These are phyloP conservation scores for Globisporangium heterothallicum DNA, from an alignment of 352 stramenopile genomes.

Conservation along the genomic window DNA sequence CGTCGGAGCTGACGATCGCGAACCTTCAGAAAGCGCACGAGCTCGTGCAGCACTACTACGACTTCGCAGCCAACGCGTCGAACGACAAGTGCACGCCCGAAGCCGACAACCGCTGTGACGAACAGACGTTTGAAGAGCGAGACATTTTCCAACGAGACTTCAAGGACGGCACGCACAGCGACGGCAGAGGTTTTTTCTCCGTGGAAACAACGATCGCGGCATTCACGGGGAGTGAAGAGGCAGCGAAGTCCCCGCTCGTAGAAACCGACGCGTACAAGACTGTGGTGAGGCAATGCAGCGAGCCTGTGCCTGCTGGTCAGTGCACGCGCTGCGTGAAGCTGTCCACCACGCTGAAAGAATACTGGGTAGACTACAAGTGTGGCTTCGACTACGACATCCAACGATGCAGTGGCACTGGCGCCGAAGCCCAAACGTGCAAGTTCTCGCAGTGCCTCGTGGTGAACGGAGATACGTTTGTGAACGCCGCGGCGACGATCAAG, in stretches of 20 bases:
- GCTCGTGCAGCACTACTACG: constrained; percentile 27
- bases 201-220: constrained; percentile 15
- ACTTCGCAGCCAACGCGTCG: constrained; percentile 29
- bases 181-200: constrained; percentile 31
- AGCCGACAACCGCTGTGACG: constrained; percentile 37
- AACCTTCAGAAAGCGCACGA: constrained; percentile 26
- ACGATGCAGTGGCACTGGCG: constrained; percentile 33
- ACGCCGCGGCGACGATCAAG: constrained; percentile 26
- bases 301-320: constrained; percentile 22
- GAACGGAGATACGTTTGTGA: constrained; percentile 41
- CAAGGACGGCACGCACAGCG: constrained; percentile 5
- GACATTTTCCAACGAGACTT: constrained; percentile 42
- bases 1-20: constrained; percentile 20
- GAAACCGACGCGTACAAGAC: neutral
- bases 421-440: constrained; percentile 21
- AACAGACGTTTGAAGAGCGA: constrained; percentile 21
- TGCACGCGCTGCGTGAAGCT: constrained; percentile 52
- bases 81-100: constrained; percentile 48
- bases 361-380: constrained; percentile 65
- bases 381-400: constrained; percentile 35
- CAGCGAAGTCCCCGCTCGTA: constrained; percentile 25
- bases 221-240: constrained; percentile 16
- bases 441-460: constrained; percentile 57
- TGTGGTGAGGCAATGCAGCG: constrained; percentile 21
- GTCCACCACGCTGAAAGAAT: constrained; percentile 41